Conservation (phyloP, 805 yeast species). For the Nematodospora valgi region DNA sequence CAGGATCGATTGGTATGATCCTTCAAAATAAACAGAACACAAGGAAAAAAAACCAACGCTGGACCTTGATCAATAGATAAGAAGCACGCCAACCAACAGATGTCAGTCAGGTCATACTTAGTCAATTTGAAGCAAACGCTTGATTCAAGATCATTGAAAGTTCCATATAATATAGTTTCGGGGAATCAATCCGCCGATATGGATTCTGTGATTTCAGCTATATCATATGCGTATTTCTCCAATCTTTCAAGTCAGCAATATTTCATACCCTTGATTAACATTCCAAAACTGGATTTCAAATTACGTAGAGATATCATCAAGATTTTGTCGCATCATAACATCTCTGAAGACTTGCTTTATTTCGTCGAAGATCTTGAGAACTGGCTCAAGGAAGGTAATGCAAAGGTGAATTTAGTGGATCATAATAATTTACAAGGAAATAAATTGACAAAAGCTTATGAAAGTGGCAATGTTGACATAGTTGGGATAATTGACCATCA, state of each 20-base stretch:
- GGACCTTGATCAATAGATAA: too few relatives aligned
- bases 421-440: conserved; percentile 68
- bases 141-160: conserved; percentile 10
- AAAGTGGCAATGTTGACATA: conserved; percentile 1
- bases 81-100: conserved; percentile 9
- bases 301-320: conserved; percentile 69
- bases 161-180: conserved; percentile 44
- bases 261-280: conserved; percentile 72
- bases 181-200: conserved; percentile 89
- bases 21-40: too few relatives aligned
- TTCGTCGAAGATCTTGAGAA: conserved; percentile 65
- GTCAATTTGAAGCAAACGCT: conserved; percentile 15
- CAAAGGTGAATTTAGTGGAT: conserved; percentile 68
- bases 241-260: conserved; percentile 29
- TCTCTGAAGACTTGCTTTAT: conserved; percentile 49
- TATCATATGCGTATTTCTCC: conserved; percentile 64
- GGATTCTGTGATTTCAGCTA: conserved; percentile 80
- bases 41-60: too few relatives aligned
- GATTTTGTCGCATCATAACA: conserved; percentile 45
- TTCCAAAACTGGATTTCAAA: conserved; percentile 60
- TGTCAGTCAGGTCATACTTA: conserved; percentile 27
- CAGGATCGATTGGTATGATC: too few relatives aligned
- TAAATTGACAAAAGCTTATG: conserved; percentile 22
- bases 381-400: conserved; percentile 11
- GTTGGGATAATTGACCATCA: conserved; percentile 88